Evolutionary conservation across 495 filamentous ascomycete genomes (phyloP).

Genomic region (Penicillium subrubescens): DNA sequence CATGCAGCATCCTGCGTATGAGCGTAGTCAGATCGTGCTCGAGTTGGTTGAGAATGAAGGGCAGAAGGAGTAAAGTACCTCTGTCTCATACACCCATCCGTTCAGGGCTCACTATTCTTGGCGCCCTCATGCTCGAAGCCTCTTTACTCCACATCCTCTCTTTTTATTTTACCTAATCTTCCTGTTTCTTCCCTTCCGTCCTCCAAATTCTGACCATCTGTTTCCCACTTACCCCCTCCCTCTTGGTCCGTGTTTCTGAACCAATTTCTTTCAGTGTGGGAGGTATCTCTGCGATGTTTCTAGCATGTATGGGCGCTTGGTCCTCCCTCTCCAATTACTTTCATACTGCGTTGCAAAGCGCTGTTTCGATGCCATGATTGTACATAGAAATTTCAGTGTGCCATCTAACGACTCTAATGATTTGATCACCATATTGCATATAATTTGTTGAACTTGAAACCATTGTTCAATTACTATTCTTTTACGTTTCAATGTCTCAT

Average conservation of each 20-base stretch:
- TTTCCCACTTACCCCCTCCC: constrained; percentile 3
- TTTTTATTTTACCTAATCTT: not conserved
- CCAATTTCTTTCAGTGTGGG: not conserved
- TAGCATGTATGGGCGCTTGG: constrained; percentile 1
- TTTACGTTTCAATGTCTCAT: not conserved
- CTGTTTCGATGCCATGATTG: constrained; percentile 25
- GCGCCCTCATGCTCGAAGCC: not conserved
- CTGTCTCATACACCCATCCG: not conserved
- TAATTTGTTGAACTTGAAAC: not conserved
- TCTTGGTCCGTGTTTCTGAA: not conserved
- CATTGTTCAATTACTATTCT: not conserved
- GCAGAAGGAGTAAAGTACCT: constrained; percentile 64
- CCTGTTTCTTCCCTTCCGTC: not conserved
- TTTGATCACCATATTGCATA: not conserved
- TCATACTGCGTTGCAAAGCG: constrained; percentile 7
- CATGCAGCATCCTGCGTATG: constrained; percentile 89
- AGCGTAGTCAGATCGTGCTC: constrained; percentile 80
- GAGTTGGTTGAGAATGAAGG: constrained; percentile 94
- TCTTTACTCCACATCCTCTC: not conserved
- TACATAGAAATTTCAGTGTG: constrained; percentile 34
- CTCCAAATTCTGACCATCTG: not conserved
- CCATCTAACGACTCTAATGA: constrained; percentile 21
- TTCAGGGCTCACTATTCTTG: not conserved
- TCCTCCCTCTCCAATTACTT: constrained; percentile 2
- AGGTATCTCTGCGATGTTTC: constrained; percentile 1